These are phyloP conservation scores for Paramarasmius palmivorus DNA, from an alignment of 1,284 basidiomycete species.

Conservation along the genomic window DNA sequence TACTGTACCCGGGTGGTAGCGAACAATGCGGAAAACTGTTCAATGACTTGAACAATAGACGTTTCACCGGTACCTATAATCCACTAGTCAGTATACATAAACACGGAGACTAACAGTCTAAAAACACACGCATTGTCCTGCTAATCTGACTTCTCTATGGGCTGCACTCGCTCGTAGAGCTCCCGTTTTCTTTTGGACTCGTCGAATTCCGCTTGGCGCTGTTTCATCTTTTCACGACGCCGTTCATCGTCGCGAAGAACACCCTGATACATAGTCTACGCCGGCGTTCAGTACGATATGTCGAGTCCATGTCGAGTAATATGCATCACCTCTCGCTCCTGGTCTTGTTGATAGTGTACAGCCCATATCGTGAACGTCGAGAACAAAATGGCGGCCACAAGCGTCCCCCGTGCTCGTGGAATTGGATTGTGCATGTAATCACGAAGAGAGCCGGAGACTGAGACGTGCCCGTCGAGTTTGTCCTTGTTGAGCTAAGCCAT, in stretches of 20 bases:
- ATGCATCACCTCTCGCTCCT: slow-evolving; percentile 84
- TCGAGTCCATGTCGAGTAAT: slow-evolving; percentile 2
- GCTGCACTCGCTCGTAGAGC: slow-evolving; percentile 68
- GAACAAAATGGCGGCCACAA: slow-evolving; percentile 67
- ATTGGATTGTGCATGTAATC: slow-evolving; percentile 1
- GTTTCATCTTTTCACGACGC: slow-evolving; percentile 66
- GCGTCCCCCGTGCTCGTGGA: slow-evolving; percentile 73
- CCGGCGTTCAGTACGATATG: neutral
- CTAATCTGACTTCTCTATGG: slow-evolving; percentile 32
- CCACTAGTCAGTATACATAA: too few species aligned
- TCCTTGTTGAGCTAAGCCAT: neutral
- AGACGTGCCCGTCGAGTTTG: neutral
- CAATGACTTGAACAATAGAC: too few species aligned
- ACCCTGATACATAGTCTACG: slow-evolving; percentile 89
- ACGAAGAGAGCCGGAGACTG: neutral
- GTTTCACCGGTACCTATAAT: too few species aligned
- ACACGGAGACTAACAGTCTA: too few species aligned
- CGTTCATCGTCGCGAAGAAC: slow-evolving; percentile 88
- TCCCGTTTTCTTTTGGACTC: slow-evolving; percentile 66
- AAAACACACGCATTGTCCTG: too few species aligned
- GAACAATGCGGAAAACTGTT: too few species aligned
- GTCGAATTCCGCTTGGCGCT: slow-evolving; percentile 66
- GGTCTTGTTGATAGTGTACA: slow-evolving; percentile 87
- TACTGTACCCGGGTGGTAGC: too few species aligned
- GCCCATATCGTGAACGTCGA: slow-evolving; percentile 82